phyloP scores from a whole-genome alignment of 768 basidiomycete genomes.

The Auriscalpium microsporum region DNA sequence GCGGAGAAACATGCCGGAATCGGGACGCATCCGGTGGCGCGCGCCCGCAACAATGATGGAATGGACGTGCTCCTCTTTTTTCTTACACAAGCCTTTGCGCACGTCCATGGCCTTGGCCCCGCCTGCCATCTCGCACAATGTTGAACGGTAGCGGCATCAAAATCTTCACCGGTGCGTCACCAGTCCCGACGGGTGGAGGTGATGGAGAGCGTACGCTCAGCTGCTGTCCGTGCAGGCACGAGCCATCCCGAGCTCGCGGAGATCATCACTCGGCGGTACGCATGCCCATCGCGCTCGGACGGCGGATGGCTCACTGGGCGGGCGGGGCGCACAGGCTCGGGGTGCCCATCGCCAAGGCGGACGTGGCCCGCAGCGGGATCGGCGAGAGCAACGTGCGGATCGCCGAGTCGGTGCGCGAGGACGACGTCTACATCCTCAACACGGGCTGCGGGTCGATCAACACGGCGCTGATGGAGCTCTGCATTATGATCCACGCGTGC shows the following conservation, averaged over 20 bases:
- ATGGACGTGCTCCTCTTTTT: background rate
- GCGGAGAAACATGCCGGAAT: too few relatives aligned
- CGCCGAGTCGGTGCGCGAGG: constrained; percentile 91
- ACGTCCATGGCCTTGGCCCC: constrained; percentile 19
- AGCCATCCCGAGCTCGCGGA: constrained; percentile 94
- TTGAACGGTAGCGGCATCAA: constrained; percentile 51
- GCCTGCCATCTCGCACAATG: constrained; percentile 26
- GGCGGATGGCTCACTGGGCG: background rate
- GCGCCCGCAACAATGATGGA: background rate
- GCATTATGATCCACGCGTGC: constrained; percentile 99
- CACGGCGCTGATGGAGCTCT: constrained; percentile 93
- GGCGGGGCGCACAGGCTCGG: constrained; percentile 57
- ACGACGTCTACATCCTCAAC: constrained; percentile 98
- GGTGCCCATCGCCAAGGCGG: constrained; percentile 77
- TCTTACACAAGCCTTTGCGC: background rate
- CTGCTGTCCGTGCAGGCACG: constrained; percentile 50
- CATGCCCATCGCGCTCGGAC: constrained; percentile 13
- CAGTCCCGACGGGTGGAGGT: background rate
- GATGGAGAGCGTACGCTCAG: background rate
- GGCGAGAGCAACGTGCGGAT: constrained; percentile 91
- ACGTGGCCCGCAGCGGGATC: constrained; percentile 80
- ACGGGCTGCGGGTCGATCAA: constrained; percentile 83
- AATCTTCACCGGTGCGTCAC: constrained; percentile 44
- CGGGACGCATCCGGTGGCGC: background rate
- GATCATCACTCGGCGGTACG: constrained; percentile 85